Conservation (phyloP, 352 stramenopile species). For the Peronospora destructor region DNA sequence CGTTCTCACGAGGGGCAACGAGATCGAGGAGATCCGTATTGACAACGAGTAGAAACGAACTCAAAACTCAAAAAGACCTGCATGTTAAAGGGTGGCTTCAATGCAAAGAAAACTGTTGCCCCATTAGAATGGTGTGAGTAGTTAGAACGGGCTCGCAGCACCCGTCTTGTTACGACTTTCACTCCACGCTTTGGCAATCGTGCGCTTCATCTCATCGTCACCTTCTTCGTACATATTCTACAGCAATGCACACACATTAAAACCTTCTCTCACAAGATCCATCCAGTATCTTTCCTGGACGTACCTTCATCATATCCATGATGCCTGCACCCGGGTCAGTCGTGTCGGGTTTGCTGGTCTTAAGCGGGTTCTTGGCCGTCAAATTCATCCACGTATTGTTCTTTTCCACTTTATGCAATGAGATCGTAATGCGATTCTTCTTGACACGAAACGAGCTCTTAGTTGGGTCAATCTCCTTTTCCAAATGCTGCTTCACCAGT, state of each 20-base stretch:
- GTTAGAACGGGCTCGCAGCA: slow-evolving; percentile 23
- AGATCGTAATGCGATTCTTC: slow-evolving; percentile 82
- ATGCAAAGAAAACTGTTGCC: slow-evolving; percentile 7
- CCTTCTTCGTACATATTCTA: slow-evolving; percentile 87
- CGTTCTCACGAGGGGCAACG: slow-evolving; percentile 45
- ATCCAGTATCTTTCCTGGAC: slow-evolving; percentile 1
- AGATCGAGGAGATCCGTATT: slow-evolving; percentile 40
- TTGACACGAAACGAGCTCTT: slow-evolving; percentile 81
- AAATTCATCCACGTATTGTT: slow-evolving; percentile 77
- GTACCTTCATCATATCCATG: slow-evolving; percentile 89
- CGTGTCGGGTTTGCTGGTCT: slow-evolving; percentile 37
- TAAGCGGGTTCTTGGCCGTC: slow-evolving; percentile 74
- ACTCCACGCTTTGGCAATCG: slow-evolving; percentile 83
- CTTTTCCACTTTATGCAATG: slow-evolving; percentile 68
- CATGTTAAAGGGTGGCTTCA: slow-evolving; percentile 19
- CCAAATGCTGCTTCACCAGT: slow-evolving; percentile 65
- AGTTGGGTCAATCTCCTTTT: slow-evolving; percentile 71
- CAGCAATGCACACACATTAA: background rate
- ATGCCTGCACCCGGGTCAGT: slow-evolving; percentile 72
- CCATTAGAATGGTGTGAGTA: background rate
- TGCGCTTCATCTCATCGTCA: slow-evolving; percentile 86
- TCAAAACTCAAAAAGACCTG: slow-evolving; percentile 5
- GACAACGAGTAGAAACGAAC: slow-evolving; percentile 24
- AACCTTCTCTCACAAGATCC: background rate
- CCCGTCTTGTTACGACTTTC: slow-evolving; percentile 73